Conservation (phyloP, 352 stramenopile species). For the Albugo candida region DNA sequence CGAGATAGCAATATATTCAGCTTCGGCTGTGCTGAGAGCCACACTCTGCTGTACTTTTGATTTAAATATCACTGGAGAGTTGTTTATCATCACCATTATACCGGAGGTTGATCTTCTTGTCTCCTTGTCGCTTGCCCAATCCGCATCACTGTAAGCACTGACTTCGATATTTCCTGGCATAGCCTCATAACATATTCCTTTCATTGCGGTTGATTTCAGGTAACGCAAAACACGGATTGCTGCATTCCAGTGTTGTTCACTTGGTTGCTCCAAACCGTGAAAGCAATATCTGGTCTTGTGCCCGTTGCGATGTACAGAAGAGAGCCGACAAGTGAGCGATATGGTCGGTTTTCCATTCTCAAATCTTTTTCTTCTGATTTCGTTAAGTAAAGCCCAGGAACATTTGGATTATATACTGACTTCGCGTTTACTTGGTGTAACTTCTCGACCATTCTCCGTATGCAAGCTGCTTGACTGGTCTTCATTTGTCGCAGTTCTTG, state of each 20-base stretch:
- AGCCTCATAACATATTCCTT: slow-evolving; percentile 4
- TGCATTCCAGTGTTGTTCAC: not conserved
- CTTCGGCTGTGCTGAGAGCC: slow-evolving; percentile 8
- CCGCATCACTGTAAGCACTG: slow-evolving; percentile 6
- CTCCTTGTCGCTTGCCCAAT: slow-evolving; percentile 8
- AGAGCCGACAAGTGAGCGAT: not conserved
- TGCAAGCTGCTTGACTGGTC: slow-evolving; percentile 10
- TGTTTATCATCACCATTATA: slow-evolving; percentile 7
- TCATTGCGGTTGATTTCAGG: not conserved
- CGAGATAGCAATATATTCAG: slow-evolving; percentile 12
- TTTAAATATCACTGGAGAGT: slow-evolving; percentile 6
- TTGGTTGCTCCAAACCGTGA: not conserved
- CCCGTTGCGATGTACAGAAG: not conserved
- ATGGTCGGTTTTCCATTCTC: no score
- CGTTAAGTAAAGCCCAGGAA: not conserved
- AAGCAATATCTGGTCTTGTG: not conserved
- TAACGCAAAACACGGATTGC: not conserved
- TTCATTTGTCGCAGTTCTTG: not conserved
- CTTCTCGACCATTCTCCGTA: slow-evolving; percentile 4
- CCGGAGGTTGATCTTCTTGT: slow-evolving; percentile 8
- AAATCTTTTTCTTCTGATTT: not conserved
- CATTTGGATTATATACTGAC: not conserved
- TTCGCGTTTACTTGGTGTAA: not conserved
- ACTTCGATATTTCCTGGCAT: not conserved
- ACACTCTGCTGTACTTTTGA: slow-evolving; percentile 10